Evolutionary conservation across 106 monocot genomes (phyloP), one percentile per base, ranked within the genome.

Genomic region (Allium cepa): DNA sequence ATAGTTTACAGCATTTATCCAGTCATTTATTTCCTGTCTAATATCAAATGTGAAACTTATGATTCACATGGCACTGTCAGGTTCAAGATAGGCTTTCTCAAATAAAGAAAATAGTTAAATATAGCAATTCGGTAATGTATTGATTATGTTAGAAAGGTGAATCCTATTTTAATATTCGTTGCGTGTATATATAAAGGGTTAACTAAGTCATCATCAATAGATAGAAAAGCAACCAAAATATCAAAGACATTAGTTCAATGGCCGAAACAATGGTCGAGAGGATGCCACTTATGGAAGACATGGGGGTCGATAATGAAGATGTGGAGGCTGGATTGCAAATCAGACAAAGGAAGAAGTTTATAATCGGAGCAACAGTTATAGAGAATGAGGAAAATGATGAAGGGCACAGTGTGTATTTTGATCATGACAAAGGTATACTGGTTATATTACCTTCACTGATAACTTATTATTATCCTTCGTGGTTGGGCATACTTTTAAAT

Each of bases 401-500:
- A 53, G 75, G 49, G 45, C 56, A 50, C 64, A 79, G 69, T 56
- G 59, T 57, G 49, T 64, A 63, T 60, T 57, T 50, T n/a, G 76
- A 81, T 14, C 50, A 53, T 10, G 67, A 72, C 13, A n/a, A 67
- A 76, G 80, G 76, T 81, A 68, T 17, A 36, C 5, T 36, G 5
- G 0, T 36, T n/a, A 47, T 52, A 12, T 16, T 18, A 53, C 17
- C 9, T 36, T 51, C 27, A 8, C 16, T 9, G 9, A 11, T 27
- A 26, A 10, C 63, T 61, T 49, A 14, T 55, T 16, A 8, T 56
- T 9, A 11, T 9, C 56, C 56, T 56, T 56, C 4, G 56, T 56
- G 56, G 68, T n/a, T 55, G 15, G 8, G 27, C 10, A 53, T 14
- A 18, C 27, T 53, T 51, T 22, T 9, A 22, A 7, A 53, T 8